Evolutionary conservation across 805 yeast genomes (phyloP).

Genomic region (Teunomyces aglyptinius): DNA sequence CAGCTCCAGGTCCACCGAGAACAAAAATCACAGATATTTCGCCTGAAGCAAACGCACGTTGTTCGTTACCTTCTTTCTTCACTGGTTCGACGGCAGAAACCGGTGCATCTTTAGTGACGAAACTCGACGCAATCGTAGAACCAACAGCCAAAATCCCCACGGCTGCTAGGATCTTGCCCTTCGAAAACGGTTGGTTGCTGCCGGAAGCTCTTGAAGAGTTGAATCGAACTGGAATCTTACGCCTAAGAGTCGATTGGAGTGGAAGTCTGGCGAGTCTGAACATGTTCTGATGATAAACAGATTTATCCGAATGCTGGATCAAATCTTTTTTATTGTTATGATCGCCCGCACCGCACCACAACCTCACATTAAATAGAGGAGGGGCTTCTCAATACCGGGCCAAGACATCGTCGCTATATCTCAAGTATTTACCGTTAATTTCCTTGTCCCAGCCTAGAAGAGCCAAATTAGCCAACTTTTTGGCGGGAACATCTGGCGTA

Average conservation of each 20-base stretch:
- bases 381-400: conserved; percentile 1
- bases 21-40: conserved; percentile 84
- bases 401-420: conserved; percentile 51
- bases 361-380: no score
- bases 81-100: conserved; percentile 44
- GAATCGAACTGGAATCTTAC: conserved; percentile 7
- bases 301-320: neutral
- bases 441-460: conserved; percentile 53
- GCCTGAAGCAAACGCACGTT: conserved; percentile 52
- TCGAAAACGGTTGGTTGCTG: conserved; percentile 6
- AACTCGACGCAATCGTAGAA: conserved; percentile 43
- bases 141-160: conserved; percentile 52
- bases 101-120: conserved; percentile 44
- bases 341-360: neutral
- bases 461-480: conserved; percentile 65
- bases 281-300: neutral
- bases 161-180: conserved; percentile 25
- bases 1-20: conserved; percentile 97
- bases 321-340: no score
- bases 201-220: conserved; percentile 11
- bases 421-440: conserved; percentile 64
- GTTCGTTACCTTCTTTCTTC: conserved; percentile 19
- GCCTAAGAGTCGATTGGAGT: neutral
- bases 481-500: conserved; percentile 71
- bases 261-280: neutral